Evolutionary conservation across 306 rosid species (phyloP), one percentile per base, ranked within the genome.

Genomic region (Rosa persica): DNA sequence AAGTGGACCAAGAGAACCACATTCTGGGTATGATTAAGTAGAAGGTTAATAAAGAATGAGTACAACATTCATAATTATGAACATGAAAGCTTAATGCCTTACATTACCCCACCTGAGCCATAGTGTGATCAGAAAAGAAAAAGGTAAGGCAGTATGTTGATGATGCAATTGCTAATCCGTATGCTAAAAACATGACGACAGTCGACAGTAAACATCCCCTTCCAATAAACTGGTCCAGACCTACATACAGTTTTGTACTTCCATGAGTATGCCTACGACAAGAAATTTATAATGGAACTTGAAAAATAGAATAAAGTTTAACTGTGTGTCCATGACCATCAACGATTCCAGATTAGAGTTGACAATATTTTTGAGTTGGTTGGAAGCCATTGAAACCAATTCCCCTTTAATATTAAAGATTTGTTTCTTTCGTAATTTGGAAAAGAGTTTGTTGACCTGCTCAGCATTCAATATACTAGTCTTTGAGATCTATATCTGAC

Each of bases 221-320:
- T 84, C 98, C 98, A 81, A 95, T 89, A 88, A 95, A 95, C 78
- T 92, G 98, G 78, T 91, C 98, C 86, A 95, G 76, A 86, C 98
- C 98, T 92, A 82, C 43, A 82, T 15, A 71, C 71, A 74, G 57
- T 73, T 70, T 68, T 57, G 19, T 30, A 4, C 22, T 57, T 20
- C 12, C 20, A 43, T 58, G 12, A 78, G 67, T 49, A 62, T 62
- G 52, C 12, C 17, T 61, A 74, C 73, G 70, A 73, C 30, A 79
- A 64, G 6, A 19, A 25, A 47, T 27, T 8, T n/a, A 60, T 43
- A 54, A 51, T 23, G 39, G 57, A 67, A 38, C 34, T 3, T 39
- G 12, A 22, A 49, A 67, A 25, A 38, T 51, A 70, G 10, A 11
- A 46, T 17, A 44, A 30, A 19, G 4, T 61, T 47, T n/a, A 34